Evolutionary conservation across 345 rosid species (phyloP).

Genomic region (Syzygium grande): DNA sequence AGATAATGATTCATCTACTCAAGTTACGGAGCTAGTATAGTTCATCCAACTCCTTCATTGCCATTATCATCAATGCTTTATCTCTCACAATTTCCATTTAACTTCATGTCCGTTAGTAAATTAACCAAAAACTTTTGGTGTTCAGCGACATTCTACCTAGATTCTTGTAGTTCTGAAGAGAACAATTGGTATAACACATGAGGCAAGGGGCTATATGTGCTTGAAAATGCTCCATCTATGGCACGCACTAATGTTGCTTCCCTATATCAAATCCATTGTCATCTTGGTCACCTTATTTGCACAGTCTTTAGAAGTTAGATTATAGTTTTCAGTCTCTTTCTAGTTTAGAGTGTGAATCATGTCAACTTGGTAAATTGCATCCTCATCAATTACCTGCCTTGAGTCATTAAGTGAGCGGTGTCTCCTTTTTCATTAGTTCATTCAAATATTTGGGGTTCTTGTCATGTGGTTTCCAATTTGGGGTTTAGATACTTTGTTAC

Average conservation of each 20-base stretch:
- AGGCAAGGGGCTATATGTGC: neutral
- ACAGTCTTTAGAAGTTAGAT: neutral
- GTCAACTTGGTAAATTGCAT: neutral
- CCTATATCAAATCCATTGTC: no score
- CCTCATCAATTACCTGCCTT: no score
- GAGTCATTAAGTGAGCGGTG: no score
- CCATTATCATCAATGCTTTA: neutral
- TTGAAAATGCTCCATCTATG: neutral
- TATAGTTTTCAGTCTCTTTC: neutral
- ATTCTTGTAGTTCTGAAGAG: neutral
- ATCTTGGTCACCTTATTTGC: neutral
- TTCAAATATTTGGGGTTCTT: no score
- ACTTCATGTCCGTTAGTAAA: neutral
- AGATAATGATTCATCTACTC: neutral
- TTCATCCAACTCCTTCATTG: neutral
- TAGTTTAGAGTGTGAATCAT: neutral
- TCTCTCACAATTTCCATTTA: neutral
- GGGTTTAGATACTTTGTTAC: no score
- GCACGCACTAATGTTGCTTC: no score
- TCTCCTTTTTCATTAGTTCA: no score
- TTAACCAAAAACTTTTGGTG: neutral
- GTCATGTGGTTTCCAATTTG: no score
- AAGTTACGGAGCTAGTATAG: neutral
- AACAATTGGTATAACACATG: neutral
- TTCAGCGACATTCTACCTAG: neutral